phyloP scores from a whole-genome alignment of 257 asterid genomes.

The Mitragyna speciosa region DNA sequence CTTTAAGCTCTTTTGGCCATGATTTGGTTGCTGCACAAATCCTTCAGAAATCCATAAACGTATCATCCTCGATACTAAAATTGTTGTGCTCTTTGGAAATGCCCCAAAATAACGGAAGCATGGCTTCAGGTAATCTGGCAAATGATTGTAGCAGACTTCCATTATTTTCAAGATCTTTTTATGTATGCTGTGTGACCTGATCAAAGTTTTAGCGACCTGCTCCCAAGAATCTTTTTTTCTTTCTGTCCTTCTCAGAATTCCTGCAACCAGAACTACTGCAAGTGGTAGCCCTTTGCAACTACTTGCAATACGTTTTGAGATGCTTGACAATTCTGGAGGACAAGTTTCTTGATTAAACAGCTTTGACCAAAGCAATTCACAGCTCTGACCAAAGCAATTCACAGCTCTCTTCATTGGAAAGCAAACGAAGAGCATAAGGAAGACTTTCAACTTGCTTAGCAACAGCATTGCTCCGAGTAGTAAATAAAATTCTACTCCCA shows the following conservation, averaged over 20 bases:
- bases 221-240: constrained; percentile 25
- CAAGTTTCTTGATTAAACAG: constrained; percentile 23
- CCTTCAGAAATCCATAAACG: constrained; percentile 13
- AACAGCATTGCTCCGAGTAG: not conserved
- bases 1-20: not conserved
- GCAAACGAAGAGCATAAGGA: not conserved
- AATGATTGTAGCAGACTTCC: not conserved
- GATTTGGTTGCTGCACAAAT: not conserved
- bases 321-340: constrained; percentile 21
- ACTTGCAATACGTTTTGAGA: constrained; percentile 23
- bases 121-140: not conserved
- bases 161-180: not conserved
- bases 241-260: constrained; percentile 23
- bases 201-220: not conserved
- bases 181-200: not conserved
- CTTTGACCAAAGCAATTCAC: constrained; percentile 36
- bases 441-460: not conserved
- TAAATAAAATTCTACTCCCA: not conserved
- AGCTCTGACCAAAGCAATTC: no score
- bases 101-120: constrained; percentile 7
- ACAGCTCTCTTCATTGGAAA: constrained; percentile 31
- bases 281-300: constrained; percentile 42
- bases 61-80: not conserved
- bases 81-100: not conserved
- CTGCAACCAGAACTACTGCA: constrained; percentile 39